Conservation (phyloP, 73 alveolate genomes). For the Stentor roeselii region DNA sequence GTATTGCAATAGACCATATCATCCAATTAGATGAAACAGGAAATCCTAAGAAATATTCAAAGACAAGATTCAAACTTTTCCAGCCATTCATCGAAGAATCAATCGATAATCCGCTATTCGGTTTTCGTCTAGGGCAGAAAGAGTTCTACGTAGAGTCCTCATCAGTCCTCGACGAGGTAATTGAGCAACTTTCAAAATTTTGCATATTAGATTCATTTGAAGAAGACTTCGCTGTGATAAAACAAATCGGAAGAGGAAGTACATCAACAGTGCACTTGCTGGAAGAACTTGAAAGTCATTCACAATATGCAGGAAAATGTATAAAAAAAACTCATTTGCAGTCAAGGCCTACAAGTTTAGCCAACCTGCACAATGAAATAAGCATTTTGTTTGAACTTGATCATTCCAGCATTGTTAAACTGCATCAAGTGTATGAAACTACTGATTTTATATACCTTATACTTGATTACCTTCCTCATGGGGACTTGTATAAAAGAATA, state of each 20-base stretch:
- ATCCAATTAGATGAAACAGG: too few relatives aligned
- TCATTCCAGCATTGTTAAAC: conserved; percentile 30
- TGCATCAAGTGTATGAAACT: conserved; percentile 53
- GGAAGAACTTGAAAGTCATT: not conserved
- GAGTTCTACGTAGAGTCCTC: not conserved
- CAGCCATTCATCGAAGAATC: not conserved
- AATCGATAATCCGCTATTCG: not conserved
- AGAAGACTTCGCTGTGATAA: not conserved
- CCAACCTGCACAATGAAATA: conserved; percentile 30
- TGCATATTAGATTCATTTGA: not conserved
- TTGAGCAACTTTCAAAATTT: not conserved
- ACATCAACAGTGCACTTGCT: not conserved
- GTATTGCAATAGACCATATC: too few relatives aligned
- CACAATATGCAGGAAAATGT: not conserved
- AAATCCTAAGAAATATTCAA: too few relatives aligned
- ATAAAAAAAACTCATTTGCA: not conserved
- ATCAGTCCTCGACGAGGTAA: not conserved
- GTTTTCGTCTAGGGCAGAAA: not conserved
- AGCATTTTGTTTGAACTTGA: conserved; percentile 24
- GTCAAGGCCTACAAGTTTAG: not conserved
- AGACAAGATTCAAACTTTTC: not conserved
- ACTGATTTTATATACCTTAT: conserved; percentile 40
- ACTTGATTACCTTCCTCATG: conserved; percentile 49
- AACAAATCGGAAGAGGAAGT: not conserved
- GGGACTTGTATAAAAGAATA: conserved; percentile 33